A percentile compares a stretch with the other conserved stretches of the same genome.
Evolutionary conservation across 805 yeast genomes (phyloP).

Genomic region (Zygosaccharomyces gambellarensis): DNA sequence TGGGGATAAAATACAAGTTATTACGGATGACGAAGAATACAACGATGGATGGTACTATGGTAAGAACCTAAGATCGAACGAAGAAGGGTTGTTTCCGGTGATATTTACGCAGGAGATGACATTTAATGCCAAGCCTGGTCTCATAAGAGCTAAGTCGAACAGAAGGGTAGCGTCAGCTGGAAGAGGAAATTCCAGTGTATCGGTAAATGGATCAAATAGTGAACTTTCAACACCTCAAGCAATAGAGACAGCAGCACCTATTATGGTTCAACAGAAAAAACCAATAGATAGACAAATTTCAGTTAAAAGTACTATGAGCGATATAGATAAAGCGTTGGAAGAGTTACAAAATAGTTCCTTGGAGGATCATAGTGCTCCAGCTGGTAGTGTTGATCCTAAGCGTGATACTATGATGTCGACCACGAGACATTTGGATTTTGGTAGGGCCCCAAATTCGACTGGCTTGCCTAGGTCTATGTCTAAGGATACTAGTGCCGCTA

Average conservation of each 20-base stretch:
- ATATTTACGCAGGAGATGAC: conserved; percentile 65
- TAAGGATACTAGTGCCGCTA: conserved; percentile 14
- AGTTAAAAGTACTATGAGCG: conserved; percentile 55
- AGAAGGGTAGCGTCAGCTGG: conserved; percentile 41
- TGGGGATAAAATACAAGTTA: conserved; percentile 84
- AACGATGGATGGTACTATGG: conserved; percentile 98
- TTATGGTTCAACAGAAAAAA: conserved; percentile 7
- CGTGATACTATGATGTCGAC: conserved; percentile 19
- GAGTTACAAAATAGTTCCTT: conserved; percentile 45
- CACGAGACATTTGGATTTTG: conserved; percentile 18
- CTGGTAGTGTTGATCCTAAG: not conserved
- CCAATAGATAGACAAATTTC: conserved; percentile 35
- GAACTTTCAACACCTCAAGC: conserved; percentile 28
- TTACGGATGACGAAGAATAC: conserved; percentile 89
- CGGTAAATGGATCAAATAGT: conserved; percentile 20
- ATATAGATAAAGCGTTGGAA: conserved; percentile 67
- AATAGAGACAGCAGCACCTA: conserved; percentile 24
- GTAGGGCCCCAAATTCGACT: conserved; percentile 4
- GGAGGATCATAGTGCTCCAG: conserved; percentile 11
- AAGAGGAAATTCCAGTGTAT: conserved; percentile 18
- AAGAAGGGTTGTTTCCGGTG: conserved; percentile 87
- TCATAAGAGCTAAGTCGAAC: conserved; percentile 53
- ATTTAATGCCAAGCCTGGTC: conserved; percentile 37
- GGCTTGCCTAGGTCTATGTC: conserved; percentile 16
- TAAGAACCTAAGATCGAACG: conserved; percentile 61